These are phyloP conservation scores for Alternaria triticina DNA, from an alignment of 2,329 filamentous ascomycete species.

Conservation along the genomic window DNA sequence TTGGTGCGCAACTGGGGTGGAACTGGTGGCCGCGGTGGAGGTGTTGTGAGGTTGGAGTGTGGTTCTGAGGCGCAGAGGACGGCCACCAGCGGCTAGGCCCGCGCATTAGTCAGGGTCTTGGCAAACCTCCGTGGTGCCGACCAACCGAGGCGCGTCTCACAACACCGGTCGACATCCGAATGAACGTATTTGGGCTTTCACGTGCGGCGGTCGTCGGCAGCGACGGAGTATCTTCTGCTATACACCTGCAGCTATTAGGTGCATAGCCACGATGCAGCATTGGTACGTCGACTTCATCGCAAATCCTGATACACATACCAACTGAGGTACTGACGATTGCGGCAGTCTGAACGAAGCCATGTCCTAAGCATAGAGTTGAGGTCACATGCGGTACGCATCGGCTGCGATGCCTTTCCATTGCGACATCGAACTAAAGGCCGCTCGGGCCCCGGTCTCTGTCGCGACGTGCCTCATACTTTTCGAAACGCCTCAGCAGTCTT, in stretches of 20 bases:
- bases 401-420: background rate
- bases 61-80: background rate
- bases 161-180: background rate
- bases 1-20: slow-evolving; percentile 5
- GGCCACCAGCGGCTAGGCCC: background rate
- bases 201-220: background rate
- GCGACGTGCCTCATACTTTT: background rate
- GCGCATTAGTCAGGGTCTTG: slow-evolving; percentile 8
- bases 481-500: background rate
- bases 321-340: background rate
- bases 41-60: background rate
- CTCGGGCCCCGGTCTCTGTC: background rate
- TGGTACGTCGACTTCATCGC: background rate
- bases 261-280: background rate
- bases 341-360: background rate
- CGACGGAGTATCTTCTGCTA: background rate
- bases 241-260: background rate
- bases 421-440: background rate
- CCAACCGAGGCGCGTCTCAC: background rate
- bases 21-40: slow-evolving; percentile 1
- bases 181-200: background rate
- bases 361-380: background rate
- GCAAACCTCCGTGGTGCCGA: background rate
- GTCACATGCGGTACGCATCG: background rate
- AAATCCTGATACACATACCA: background rate